Conservation (phyloP, 306 rosid genomes). For the Cicer pinnatifidum region DNA sequence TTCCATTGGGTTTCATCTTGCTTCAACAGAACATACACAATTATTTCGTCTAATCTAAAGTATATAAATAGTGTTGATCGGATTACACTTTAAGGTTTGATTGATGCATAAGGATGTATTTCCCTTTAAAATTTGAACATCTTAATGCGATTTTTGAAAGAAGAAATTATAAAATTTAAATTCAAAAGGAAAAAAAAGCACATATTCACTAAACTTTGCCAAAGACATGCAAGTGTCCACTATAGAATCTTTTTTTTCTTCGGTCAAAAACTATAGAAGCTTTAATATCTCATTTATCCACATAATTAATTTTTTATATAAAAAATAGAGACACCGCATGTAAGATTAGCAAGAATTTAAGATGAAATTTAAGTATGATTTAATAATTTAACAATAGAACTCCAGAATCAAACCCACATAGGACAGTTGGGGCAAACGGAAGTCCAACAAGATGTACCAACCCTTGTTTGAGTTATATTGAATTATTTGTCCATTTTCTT, state of each 20-base stretch:
- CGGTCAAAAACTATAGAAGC: not conserved
- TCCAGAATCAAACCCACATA: too few species aligned
- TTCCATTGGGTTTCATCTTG: too few species aligned
- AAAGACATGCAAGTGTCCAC: not conserved
- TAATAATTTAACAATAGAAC: too few species aligned
- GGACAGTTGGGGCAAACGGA: too few species aligned
- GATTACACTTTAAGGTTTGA: constrained; percentile 3
- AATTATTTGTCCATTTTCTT: not conserved
- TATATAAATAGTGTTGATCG: not conserved
- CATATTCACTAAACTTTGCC: not conserved
- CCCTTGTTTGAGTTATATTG: too few species aligned
- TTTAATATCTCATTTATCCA: not conserved
- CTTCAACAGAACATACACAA: not conserved
- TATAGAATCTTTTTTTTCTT: too few species aligned
- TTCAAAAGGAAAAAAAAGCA: not conserved
- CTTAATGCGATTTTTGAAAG: too few species aligned
- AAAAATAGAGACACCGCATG: not conserved
- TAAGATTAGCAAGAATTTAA: not conserved
- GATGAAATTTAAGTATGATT: not conserved
- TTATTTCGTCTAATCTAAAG: not conserved
- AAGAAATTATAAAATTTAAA: not conserved
- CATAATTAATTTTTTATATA: not conserved
- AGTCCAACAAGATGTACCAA: too few species aligned
- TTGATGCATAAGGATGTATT: not conserved
- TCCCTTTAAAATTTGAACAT: not conserved